Percentiles rank a stretch among this genome's conserved stretches.
phyloP scores from a whole-genome alignment of 2,329 filamentous ascomycete species.

The Macrophomina tecta region DNA sequence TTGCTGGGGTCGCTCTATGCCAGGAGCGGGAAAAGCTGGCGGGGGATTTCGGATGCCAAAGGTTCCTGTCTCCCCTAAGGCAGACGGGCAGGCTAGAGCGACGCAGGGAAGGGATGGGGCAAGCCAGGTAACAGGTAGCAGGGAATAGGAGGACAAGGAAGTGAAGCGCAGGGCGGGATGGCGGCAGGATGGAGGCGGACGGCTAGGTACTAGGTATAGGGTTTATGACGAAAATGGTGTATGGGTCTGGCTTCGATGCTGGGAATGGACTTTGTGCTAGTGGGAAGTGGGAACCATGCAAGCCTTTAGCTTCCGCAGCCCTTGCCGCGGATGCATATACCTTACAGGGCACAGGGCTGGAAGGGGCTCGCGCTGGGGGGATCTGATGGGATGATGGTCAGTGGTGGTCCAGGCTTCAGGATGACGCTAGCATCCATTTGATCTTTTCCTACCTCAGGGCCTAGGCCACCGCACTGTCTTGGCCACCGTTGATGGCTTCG shows the following conservation, averaged over 20 bases:
- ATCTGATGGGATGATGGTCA: conserved; percentile 25
- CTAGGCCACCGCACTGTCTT: conserved; percentile 21
- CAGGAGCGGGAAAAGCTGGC: conserved; percentile 3
- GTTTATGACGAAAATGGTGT: conserved; percentile 24
- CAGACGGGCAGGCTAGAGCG: conserved; percentile 2
- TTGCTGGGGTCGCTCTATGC: neutral
- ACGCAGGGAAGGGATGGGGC: conserved; percentile 15
- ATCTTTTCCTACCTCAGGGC: conserved; percentile 22
- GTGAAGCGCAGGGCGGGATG: conserved; percentile 18
- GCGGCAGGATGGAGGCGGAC: neutral
- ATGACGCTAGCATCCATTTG: conserved; percentile 21
- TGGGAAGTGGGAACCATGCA: conserved; percentile 24
- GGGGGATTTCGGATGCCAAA: conserved; percentile 13
- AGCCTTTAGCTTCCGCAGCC: conserved; percentile 27
- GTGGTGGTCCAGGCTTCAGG: conserved; percentile 16
- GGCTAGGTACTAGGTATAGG: conserved; percentile 12
- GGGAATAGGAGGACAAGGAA: conserved; percentile 12
- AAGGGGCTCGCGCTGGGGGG: conserved; percentile 16
- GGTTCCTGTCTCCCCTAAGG: conserved; percentile 10
- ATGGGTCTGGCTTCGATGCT: conserved; percentile 15
- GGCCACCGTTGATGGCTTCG: conserved; percentile 12
- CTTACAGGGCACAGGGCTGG: conserved; percentile 27
- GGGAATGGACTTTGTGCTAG: conserved; percentile 22
- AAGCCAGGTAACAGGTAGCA: conserved; percentile 23
- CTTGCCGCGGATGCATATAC: conserved; percentile 27